Percentiles rank a stretch among this genome's conserved stretches.
phyloP scores from a whole-genome alignment of 257 asterid species.

The Leptodermis oblonga region DNA sequence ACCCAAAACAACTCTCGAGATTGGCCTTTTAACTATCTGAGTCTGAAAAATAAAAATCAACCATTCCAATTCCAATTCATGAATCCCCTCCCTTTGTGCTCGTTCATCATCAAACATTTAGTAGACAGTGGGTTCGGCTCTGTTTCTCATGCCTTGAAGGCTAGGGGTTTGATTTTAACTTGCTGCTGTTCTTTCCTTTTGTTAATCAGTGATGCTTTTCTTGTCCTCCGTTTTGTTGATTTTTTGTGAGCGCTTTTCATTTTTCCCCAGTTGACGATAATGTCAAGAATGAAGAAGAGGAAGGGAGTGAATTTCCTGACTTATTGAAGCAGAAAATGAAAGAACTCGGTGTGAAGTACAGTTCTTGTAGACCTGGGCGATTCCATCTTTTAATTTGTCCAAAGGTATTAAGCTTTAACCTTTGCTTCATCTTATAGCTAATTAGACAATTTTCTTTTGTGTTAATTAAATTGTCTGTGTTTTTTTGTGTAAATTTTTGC shows the following conservation, averaged over 20 bases:
- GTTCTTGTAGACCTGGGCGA: slow-evolving; percentile 2
- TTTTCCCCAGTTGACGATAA: not conserved
- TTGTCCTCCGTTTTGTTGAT: not conserved
- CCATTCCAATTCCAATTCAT: no score
- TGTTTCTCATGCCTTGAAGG: slow-evolving; percentile 10
- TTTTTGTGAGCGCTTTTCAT: no score
- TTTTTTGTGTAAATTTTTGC: not conserved
- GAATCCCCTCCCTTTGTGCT: no score
- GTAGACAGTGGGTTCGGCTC: slow-evolving; percentile 5
- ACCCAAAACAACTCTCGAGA: no score
- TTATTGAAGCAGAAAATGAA: slow-evolving; percentile 20
- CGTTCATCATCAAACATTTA: no score
- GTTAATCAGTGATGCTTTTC: not conserved
- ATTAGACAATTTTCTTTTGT: no score
- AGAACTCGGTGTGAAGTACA: slow-evolving; percentile 10
- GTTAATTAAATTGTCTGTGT: no score
- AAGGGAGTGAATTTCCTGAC: slow-evolving; percentile 1
- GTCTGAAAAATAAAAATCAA: no score
- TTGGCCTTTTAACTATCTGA: no score
- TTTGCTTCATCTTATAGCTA: no score
- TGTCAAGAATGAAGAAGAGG: slow-evolving; percentile 8
- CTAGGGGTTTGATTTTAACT: slow-evolving; percentile 7
- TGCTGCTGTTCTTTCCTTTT: not conserved
- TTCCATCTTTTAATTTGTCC: slow-evolving; percentile 6
- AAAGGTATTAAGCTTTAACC: not conserved